These are phyloP conservation scores for Yarrowia sp. DNA, from an alignment of 805 yeast genomes.

Conservation along the genomic window DNA sequence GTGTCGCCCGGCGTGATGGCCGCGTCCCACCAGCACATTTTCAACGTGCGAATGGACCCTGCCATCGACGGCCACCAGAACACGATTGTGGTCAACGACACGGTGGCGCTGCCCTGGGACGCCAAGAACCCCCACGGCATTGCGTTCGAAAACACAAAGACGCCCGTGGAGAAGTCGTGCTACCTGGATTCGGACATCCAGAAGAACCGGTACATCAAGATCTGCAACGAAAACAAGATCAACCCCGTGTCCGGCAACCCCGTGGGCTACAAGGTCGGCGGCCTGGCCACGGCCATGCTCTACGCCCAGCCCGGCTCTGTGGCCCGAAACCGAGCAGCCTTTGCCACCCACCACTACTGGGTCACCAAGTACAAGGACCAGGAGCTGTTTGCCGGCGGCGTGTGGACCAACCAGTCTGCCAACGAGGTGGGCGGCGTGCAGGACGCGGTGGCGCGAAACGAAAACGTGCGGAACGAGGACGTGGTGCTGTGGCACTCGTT, in stretches of 20 bases:
- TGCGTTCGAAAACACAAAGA: constrained; percentile 71
- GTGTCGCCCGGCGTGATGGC: constrained; percentile 85
- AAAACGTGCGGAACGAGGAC: constrained; percentile 74
- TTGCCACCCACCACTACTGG: constrained; percentile 81
- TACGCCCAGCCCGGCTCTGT: constrained; percentile 68
- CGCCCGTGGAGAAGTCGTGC: constrained; percentile 72
- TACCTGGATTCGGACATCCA: constrained; percentile 75
- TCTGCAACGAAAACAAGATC: constrained; percentile 73
- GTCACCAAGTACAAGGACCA: constrained; percentile 78
- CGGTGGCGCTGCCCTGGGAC: constrained; percentile 64
- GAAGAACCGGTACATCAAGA: constrained; percentile 76
- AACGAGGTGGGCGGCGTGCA: constrained; percentile 71
- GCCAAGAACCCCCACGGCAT: constrained; percentile 68
- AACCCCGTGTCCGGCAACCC: constrained; percentile 75
- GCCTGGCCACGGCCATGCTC: constrained; percentile 82
- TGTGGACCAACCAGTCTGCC: constrained; percentile 83
- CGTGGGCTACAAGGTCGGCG: constrained; percentile 76
- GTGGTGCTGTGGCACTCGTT: constrained; percentile 81
- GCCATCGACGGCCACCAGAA: constrained; percentile 83
- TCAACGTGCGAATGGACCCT: constrained; percentile 81
- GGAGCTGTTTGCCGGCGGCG: constrained; percentile 81
- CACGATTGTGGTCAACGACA: constrained; percentile 75
- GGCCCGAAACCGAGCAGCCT: constrained; percentile 74
- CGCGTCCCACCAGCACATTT: constrained; percentile 82
- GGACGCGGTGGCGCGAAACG: constrained; percentile 70